Evolutionary conservation across 2,329 filamentous ascomycete species (phyloP), one percentile per base, ranked within the genome.

Genomic region (Clarireedia hainanense): DNA sequence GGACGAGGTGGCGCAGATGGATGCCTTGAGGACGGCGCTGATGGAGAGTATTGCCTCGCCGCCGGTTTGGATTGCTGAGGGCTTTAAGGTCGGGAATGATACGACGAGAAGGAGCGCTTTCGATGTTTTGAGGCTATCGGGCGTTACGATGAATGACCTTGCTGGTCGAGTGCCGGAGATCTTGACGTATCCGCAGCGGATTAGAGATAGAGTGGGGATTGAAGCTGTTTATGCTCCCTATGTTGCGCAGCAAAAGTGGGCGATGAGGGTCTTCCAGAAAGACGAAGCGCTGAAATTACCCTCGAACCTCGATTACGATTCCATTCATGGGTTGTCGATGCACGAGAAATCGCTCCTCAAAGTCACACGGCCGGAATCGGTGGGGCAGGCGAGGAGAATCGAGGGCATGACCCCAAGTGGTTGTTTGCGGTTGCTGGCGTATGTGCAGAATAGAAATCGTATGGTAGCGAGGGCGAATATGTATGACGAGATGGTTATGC

Each of bases 151-250:
- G 34, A 73, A 80, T 6, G 74, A 78, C 3, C 75, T 96, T 5
- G 71, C 76, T 5, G 67, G 73, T 0, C 67, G 80, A 20, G 73
- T 95, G 5, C 86, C 79, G 4, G 76, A 72, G 24, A 77, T 86
- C 58, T 67, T 63, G 57, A 70, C 68, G 6, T 90, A 80, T 71
- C 68, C 81, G 0, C 65, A 75, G 0, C 77, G 77, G 30, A 80
- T 95, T 55, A 80, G 80, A 60, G 74, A 76, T 52, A 82, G 92
- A 45, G 86, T 96, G 6, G 78, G 80, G 43, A 88, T 96, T 63
- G 90, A 96, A 71, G 87, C 87, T 14, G 77, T 81, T 2, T 99
- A 99, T 69, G 89, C 88, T 1, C 92, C 92, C 0, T 96, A 96
- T 69, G 84, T 96, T 39, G 79, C 77, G 47, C 81, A 84, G 64